These are phyloP conservation scores for Umbilicus rupestris DNA, from an alignment of 164 flowering plant genomes.

Conservation along the genomic window DNA sequence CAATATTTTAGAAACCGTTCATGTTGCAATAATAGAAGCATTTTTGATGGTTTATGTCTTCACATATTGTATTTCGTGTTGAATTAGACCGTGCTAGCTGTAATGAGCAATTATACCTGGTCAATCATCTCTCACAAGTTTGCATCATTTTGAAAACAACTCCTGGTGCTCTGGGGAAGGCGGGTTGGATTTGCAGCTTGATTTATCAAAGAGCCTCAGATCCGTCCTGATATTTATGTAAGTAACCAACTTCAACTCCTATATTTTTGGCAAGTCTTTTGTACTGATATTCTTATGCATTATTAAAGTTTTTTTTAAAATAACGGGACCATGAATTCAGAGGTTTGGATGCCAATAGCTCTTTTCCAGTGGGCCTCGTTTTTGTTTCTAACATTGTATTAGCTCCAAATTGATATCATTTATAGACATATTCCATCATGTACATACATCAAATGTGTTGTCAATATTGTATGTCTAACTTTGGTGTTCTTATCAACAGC, in stretches of 20 bases:
- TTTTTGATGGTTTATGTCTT: neutral
- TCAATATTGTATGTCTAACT: neutral
- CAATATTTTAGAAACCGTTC: neutral
- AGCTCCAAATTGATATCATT: neutral
- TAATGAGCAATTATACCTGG: neutral
- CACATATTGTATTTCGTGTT: neutral
- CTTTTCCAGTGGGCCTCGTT: neutral
- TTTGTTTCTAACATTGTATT: neutral
- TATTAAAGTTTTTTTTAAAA: neutral
- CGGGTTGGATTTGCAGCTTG: neutral
- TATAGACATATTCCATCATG: neutral
- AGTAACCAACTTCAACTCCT: neutral
- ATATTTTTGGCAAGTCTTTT: neutral
- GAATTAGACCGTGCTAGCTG: neutral
- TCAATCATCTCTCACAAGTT: neutral
- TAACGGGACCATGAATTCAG: neutral
- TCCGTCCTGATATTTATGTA: neutral
- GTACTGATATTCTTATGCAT: neutral
- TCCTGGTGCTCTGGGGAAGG: neutral
- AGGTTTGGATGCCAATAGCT: neutral
- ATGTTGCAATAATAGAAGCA: slow-evolving; percentile 4
- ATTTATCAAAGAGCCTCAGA: neutral
- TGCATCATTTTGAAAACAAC: neutral
- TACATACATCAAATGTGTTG: slow-evolving; percentile 1
- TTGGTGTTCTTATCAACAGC: neutral